phyloP scores from a whole-genome alignment of 805 yeast genomes.

The Suhomyces xylopsoci region DNA sequence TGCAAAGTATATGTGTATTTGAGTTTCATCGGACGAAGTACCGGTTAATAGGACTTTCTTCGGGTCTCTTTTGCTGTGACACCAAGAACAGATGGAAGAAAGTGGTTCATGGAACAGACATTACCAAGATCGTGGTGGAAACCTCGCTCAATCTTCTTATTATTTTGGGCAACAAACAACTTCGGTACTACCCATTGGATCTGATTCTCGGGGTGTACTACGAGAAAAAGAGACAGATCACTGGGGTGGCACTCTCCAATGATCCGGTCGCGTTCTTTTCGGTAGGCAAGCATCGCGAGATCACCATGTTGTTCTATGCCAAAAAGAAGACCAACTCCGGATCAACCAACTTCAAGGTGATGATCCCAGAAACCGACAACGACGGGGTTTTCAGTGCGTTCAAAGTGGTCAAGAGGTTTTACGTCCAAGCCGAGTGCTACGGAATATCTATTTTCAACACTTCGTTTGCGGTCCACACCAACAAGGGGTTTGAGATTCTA shows the following conservation, averaged over 20 bases:
- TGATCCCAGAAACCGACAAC: constrained; percentile 55
- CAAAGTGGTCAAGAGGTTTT: constrained; percentile 43
- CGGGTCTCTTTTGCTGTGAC: constrained; percentile 61
- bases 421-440: constrained; percentile 52
- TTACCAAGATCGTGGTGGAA: constrained; percentile 60
- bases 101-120: constrained; percentile 49
- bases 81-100: constrained; percentile 53
- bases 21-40: constrained; percentile 44
- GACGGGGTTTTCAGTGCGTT: constrained; percentile 43
- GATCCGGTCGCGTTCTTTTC: constrained; percentile 56
- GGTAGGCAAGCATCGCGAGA: constrained; percentile 65
- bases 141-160: constrained; percentile 54
- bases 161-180: constrained; percentile 53
- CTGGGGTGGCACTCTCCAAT: constrained; percentile 49
- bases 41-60: constrained; percentile 55
- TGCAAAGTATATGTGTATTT: constrained; percentile 47
- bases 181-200: constrained; percentile 63
- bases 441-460: constrained; percentile 63
- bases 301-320: constrained; percentile 55
- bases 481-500: constrained; percentile 64
- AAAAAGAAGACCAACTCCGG: constrained; percentile 48
- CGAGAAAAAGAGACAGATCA: constrained; percentile 34
- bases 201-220: constrained; percentile 59
- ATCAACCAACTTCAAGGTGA: constrained; percentile 52
- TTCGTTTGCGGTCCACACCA: constrained; percentile 63